phyloP scores from a whole-genome alignment of 2,329 filamentous ascomycete species.

The Neonectria coccinea region DNA sequence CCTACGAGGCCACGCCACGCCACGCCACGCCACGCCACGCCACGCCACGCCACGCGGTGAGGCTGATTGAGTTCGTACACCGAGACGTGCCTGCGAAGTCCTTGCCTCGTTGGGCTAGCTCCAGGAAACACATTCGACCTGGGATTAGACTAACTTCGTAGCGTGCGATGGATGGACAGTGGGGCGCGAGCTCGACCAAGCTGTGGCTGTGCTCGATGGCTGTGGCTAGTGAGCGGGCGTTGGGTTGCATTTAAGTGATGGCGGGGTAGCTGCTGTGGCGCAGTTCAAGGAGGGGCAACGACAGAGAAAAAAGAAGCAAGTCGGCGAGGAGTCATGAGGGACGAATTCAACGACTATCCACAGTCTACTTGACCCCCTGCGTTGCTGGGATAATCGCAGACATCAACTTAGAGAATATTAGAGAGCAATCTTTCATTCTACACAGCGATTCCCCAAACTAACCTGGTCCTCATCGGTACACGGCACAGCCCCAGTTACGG shows the following conservation, averaged over 20 bases:
- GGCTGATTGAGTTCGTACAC: constrained; percentile 16
- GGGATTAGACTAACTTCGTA: too few relatives aligned
- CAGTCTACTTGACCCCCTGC: constrained; percentile 4
- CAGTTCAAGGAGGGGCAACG: constrained; percentile 22
- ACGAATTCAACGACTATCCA: background rate
- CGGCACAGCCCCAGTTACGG: background rate
- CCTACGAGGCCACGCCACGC: constrained; percentile 22
- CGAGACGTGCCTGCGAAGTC: constrained; percentile 13
- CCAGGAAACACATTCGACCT: background rate
- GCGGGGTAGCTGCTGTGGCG: constrained; percentile 29
- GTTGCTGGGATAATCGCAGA: background rate
- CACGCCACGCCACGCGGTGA: constrained; percentile 22
- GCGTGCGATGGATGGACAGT: background rate
- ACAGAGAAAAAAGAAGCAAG: constrained; percentile 13
- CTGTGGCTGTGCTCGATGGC: background rate
- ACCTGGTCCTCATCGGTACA: background rate
- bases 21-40: too few relatives aligned
- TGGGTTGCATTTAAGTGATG: background rate
- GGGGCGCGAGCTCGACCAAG: background rate
- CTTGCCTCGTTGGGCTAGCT: constrained; percentile 17
- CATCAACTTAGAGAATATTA: background rate
- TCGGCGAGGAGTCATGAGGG: constrained; percentile 24
- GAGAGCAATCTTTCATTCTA: background rate
- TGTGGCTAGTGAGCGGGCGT: too few relatives aligned
- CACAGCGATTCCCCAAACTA: background rate